A percentile compares a stretch with the other conserved stretches of the same genome.
phyloP scores from a whole-genome alignment of 2,329 filamentous ascomycete species.

The Arthrobotrys sinensis region DNA sequence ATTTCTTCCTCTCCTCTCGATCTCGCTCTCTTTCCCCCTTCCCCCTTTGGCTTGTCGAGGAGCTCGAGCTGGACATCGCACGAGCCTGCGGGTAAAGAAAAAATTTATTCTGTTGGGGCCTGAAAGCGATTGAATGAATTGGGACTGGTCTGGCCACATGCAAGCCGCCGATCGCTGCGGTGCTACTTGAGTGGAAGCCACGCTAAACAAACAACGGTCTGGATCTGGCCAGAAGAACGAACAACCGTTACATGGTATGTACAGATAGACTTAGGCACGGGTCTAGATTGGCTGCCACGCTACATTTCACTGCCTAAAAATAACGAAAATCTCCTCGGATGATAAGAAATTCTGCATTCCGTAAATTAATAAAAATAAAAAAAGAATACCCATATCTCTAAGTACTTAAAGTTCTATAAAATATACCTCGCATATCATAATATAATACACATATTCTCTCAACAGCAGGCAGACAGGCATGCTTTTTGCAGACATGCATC shows the following conservation, averaged over 20 bases:
- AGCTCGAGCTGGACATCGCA: constrained; percentile 16
- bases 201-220: constrained; percentile 20
- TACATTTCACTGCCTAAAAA: constrained; percentile 26
- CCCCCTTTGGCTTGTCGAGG: constrained; percentile 1
- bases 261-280: not conserved
- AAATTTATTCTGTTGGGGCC: constrained; percentile 20
- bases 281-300: constrained; percentile 34
- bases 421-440: constrained; percentile 1
- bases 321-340: constrained; percentile 23
- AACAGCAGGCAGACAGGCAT: not conserved
- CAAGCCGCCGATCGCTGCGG: constrained; percentile 40
- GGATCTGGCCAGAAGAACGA: constrained; percentile 22
- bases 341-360: constrained; percentile 6
- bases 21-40: constrained; percentile 1
- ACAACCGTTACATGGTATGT: constrained; percentile 26
- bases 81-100: constrained; percentile 14
- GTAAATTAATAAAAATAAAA: too few relatives aligned
- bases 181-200: constrained; percentile 21
- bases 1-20: not conserved
- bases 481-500: not conserved
- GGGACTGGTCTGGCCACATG: constrained; percentile 45
- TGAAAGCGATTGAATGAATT: constrained; percentile 9
- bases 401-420: not conserved
- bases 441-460: constrained; percentile 13
- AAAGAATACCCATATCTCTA: too few relatives aligned